Evolutionary conservation across 352 stramenopile species (phyloP), one percentile per base, ranked within the genome.

Genomic region (Globisporangium irregulare): DNA sequence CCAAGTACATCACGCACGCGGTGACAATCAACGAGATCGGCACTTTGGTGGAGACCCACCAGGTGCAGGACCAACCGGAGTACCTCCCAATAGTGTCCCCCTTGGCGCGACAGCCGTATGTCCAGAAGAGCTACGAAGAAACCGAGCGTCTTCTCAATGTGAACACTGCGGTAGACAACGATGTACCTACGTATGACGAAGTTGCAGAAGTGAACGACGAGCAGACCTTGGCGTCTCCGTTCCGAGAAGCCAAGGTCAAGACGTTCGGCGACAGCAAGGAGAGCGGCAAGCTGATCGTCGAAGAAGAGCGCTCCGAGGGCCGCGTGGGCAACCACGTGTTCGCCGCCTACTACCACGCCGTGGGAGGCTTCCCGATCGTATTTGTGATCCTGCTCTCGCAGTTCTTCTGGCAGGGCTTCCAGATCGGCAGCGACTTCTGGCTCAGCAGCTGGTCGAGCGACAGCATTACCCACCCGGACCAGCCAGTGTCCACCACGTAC

Each of bases 381-480:
- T 56, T 81, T 0, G 43, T 81, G 8, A 66, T 89, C 15, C 51
- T 89, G 24, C 58, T 82, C 43, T 80, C 83, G 3, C 97, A 94
- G 64, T 64, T 77, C 3, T 27, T 82, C 9, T 94, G 88, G 67
- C 90, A 98, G 66, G 74, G 12, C 62, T 97, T 2, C 82, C 36
- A 86, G 63, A 84, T 98, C n/a, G 54, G 73, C 9, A 94, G 86
- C 22, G 91, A 93, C 63, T 98, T 93, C 72, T 98, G 92, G 88
- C 70, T 99, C 12, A 91, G 91, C 12, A 81, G 81, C 41, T 98
- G 94, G 92, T 90, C 91, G 1, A 79, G 59, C n/a, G 66, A 86
- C 36, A 41, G 36, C 9, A 41, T 41, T 9, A 15, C 36, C 36
- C 36, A 41, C 36, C 36, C 36, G 36, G 46, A 54, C 18, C 46